Evolutionary conservation across 2,329 filamentous ascomycete species (phyloP).

Genomic region (Thielaviopsis cerberus): DNA sequence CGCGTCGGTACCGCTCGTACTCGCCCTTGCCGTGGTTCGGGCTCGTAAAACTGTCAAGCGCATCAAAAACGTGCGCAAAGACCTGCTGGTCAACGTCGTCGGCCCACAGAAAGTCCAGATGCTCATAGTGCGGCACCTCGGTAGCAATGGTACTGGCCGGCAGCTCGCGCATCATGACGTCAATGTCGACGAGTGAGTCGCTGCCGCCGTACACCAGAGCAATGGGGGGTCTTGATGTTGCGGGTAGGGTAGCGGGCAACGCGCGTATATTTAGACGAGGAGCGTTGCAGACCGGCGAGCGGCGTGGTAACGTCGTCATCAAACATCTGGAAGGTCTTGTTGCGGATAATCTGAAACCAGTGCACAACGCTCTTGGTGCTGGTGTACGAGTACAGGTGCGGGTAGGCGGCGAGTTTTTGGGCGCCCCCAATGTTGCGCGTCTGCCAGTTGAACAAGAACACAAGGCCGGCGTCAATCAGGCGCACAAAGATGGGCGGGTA

Average conservation of each 20-base stretch:
- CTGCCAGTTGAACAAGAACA: slow-evolving; percentile 79
- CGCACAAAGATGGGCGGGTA: slow-evolving; percentile 88
- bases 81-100: slow-evolving; percentile 66
- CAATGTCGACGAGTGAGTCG: slow-evolving; percentile 86
- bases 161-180: slow-evolving; percentile 76
- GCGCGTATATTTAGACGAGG: slow-evolving; percentile 73
- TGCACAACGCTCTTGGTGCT: slow-evolving; percentile 94
- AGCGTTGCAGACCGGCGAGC: slow-evolving; percentile 27
- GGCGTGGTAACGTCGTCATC: slow-evolving; percentile 72
- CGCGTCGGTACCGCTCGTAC: slow-evolving; percentile 37
- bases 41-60: slow-evolving; percentile 52
- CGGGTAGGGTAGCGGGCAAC: slow-evolving; percentile 89
- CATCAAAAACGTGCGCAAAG: slow-evolving; percentile 81
- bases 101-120: slow-evolving; percentile 92
- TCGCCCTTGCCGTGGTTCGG: slow-evolving; percentile 35
- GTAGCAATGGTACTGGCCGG: slow-evolving; percentile 70
- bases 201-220: slow-evolving; percentile 85
- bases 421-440: slow-evolving; percentile 64
- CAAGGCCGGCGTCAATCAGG: slow-evolving; percentile 63
- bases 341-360: slow-evolving; percentile 98
- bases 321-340: slow-evolving; percentile 93
- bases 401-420: slow-evolving; percentile 89
- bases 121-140: slow-evolving; percentile 82
- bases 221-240: slow-evolving; percentile 90
- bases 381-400: slow-evolving; percentile 90